Base-by-base conservation (phyloP, 2,329 filamentous ascomycete genomes). In the Whalleya microplaca region DNA sequence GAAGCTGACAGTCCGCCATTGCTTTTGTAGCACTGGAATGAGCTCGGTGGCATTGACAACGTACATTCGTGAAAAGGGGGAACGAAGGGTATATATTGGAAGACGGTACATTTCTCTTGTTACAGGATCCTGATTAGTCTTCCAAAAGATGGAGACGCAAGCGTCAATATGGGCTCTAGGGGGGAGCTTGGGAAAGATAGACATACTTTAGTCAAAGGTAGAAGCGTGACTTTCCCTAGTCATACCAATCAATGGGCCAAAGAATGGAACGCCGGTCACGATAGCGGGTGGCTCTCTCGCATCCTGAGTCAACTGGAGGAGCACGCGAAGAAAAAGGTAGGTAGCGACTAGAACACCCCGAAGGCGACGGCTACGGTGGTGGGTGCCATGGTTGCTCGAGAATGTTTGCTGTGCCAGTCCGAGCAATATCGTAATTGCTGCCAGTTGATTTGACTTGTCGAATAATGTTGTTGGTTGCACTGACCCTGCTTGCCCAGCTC, bases 41-140 rank as follows among this genome's bases (percentile, higher is more conserved):
- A 56, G 43, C 16, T 32, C 14, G 14, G 54, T 52, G 44, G 42
- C 21, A 18, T 56, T 56, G 21, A 56, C 32, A n/a, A 56, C 23
- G 20, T 56, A 56, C 4, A 56, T 21, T 3, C 54, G 54, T 10
- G 48, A 52, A 2, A 48, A 48, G 2, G 45, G 52, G 10, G 50
- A 27, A 5, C 46, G 29, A 29, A 48, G 21, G 32, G 46, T 48
- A 23, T 84, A 37, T 12, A 37, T 37, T 3, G 32, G 32, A 3
- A 37, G 32, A 12, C 14, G 8, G 45, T 57, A 45, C 16, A 50
- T 51, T 41, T 61, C 51, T 12, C 61, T 60, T 2, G 14, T 41
- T 2, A 16, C 8, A 48, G 40, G 37, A 45, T 8, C 41, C 19
- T 51, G 27, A 29, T 29, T 27, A 10, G n/a, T n/a, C n/a, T n/a